Evolutionary conservation across 2,329 filamentous ascomycete genomes (phyloP).

Genomic region (Cryphonectria japonica): DNA sequence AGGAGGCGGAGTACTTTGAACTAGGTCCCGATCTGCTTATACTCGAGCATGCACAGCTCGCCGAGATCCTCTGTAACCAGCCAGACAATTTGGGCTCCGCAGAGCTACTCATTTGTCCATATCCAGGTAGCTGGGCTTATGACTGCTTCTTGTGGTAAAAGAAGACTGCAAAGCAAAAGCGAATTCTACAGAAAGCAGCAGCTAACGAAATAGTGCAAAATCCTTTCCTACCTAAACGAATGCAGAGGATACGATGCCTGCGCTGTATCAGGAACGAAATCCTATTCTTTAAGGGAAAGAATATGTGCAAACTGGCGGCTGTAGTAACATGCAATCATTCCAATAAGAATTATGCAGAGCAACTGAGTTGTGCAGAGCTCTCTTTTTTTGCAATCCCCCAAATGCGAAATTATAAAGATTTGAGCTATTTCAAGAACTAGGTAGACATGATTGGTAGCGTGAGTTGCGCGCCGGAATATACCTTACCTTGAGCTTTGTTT

Average conservation of each 20-base stretch:
- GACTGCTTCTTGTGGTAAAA: slow-evolving; percentile 21
- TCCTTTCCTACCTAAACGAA: slow-evolving; percentile 20
- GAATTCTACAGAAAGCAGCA: slow-evolving; percentile 6
- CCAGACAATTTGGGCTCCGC: slow-evolving; percentile 13
- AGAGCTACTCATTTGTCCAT: neutral
- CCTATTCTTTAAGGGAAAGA: slow-evolving; percentile 21
- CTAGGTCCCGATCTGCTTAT: slow-evolving; percentile 24
- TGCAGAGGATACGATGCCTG: slow-evolving; percentile 21
- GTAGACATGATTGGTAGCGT: slow-evolving; percentile 14
- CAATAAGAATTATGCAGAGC: slow-evolving; percentile 6
- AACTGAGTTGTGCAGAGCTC: neutral
- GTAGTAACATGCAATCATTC: slow-evolving; percentile 16
- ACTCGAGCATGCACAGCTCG: slow-evolving; percentile 22
- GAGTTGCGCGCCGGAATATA: slow-evolving; percentile 30
- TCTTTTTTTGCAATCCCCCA: no score
- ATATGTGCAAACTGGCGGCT: slow-evolving; percentile 18
- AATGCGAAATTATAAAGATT: slow-evolving; percentile 2
- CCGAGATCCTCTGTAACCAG: slow-evolving; percentile 20
- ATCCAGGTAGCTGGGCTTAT: slow-evolving; percentile 21
- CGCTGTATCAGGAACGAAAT: slow-evolving; percentile 24
- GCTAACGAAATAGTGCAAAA: neutral
- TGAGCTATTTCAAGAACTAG: slow-evolving; percentile 21
- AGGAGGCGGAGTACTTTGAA: slow-evolving; percentile 30
- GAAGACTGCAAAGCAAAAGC: slow-evolving; percentile 23
- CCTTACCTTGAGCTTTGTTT: slow-evolving; percentile 24